phyloP scores from a whole-genome alignment of 192 early-diverging fungal species.

The Fimicolochytrium jonesii region DNA sequence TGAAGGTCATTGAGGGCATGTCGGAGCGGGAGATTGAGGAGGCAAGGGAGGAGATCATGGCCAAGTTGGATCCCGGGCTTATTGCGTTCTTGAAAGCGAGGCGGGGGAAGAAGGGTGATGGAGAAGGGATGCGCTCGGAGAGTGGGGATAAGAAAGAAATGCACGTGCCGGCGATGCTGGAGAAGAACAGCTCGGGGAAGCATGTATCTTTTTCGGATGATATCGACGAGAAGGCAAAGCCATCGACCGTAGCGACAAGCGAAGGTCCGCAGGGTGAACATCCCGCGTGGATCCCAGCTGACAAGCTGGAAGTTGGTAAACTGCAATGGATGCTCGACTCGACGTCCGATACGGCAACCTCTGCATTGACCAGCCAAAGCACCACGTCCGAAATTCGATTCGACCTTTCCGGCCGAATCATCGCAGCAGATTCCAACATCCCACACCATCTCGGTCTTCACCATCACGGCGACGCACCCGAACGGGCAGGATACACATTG shows the following conservation, averaged over 20 bases:
- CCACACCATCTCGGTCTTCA: conserved; percentile 70
- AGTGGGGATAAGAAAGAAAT: too few species aligned
- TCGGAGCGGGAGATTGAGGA: conserved; percentile 63
- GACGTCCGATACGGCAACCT: conserved; percentile 38
- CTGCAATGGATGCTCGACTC: conserved; percentile 61
- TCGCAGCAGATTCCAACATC: conserved; percentile 48
- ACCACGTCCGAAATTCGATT: conserved; percentile 61
- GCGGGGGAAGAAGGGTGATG: conserved; percentile 27
- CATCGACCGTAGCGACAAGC: too few species aligned
- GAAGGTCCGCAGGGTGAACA: background rate
- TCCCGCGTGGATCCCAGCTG: conserved; percentile 45
- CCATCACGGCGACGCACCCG: conserved; percentile 86
- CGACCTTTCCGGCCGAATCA: conserved; percentile 70
- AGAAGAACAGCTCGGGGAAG: too few species aligned
- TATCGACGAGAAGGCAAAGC: too few species aligned
- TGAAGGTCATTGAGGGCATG: conserved; percentile 56
- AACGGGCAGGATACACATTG: conserved; percentile 80
- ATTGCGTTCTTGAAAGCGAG: conserved; percentile 56
- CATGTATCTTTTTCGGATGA: too few species aligned
- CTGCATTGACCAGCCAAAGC: conserved; percentile 20
- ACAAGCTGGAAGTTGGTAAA: conserved; percentile 58
- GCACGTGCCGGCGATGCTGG: too few species aligned
- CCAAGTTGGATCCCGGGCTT: conserved; percentile 56
- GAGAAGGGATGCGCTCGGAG: too few species aligned
- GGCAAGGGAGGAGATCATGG: conserved; percentile 63